A percentile compares a stretch with the other conserved stretches of the same genome.
These are phyloP conservation scores for Russula emetica DNA, from an alignment of 768 basidiomycete genomes.

Conservation along the genomic window DNA sequence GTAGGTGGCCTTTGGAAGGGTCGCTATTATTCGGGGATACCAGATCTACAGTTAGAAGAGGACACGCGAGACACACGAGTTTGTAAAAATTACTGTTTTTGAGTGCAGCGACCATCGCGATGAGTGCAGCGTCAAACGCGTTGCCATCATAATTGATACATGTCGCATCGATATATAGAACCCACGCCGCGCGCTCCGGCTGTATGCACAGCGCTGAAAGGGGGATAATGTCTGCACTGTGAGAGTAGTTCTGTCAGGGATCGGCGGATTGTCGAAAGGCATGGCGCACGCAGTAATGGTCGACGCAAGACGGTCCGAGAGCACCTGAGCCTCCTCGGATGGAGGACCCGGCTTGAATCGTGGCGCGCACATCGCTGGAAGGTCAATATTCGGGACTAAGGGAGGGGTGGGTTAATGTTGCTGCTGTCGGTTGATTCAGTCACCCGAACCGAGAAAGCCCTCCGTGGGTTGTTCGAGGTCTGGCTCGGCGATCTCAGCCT, in stretches of 20 bases:
- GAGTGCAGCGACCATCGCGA: constrained; percentile 85
- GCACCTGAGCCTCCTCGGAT: constrained; percentile 86
- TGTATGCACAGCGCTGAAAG: constrained; percentile 73
- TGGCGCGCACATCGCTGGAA: constrained; percentile 89
- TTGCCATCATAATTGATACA: constrained; percentile 99
- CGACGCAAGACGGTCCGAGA: constrained; percentile 75
- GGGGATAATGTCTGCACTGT: constrained; percentile 63
- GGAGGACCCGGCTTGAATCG: constrained; percentile 96
- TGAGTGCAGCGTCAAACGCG: constrained; percentile 81
- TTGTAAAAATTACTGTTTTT: constrained; percentile 56
- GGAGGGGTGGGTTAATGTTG: constrained; percentile 31
- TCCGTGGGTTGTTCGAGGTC: constrained; percentile 67
- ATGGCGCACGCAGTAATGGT: constrained; percentile 68
- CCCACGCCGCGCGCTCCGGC: constrained; percentile 79
- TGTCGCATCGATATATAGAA: constrained; percentile 89
- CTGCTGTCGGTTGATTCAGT: not conserved
- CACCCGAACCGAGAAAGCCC: constrained; percentile 74
- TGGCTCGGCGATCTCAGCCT: constrained; percentile 92
- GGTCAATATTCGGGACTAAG: constrained; percentile 85
- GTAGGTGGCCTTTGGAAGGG: constrained; percentile 65
- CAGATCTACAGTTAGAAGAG: not conserved
- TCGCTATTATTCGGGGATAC: constrained; percentile 43
- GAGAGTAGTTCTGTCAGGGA: constrained; percentile 6
- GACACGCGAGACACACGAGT: not conserved
- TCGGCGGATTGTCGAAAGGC: not conserved